Percentiles rank a stretch among this genome's conserved stretches.
Evolutionary conservation across 2,329 filamentous ascomycete genomes (phyloP).

Genomic region (Aureobasidium melanogenum): DNA sequence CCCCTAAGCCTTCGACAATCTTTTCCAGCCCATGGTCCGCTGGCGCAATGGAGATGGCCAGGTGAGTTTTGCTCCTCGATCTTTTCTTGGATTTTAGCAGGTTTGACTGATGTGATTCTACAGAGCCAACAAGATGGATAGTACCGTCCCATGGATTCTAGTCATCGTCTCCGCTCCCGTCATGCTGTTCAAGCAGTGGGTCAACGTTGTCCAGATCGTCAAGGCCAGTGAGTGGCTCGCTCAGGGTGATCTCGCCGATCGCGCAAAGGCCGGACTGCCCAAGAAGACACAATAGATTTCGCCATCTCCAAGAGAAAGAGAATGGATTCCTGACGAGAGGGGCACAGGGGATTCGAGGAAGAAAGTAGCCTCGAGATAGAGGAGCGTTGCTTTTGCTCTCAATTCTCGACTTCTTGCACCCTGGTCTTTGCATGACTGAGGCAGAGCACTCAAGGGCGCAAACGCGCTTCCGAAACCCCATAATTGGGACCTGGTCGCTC

Average conservation of each 20-base stretch:
- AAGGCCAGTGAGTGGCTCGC: conserved; percentile 89
- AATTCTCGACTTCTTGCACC: not conserved
- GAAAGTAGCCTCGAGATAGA: too few relatives aligned
- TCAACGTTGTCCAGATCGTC: conserved; percentile 89
- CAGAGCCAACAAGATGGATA: conserved; percentile 68
- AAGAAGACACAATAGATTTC: conserved; percentile 12
- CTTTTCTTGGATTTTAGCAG: not conserved
- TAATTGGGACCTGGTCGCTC: too few relatives aligned
- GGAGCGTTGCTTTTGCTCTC: not conserved
- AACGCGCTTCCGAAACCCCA: too few relatives aligned
- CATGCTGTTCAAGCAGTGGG: conserved; percentile 85
- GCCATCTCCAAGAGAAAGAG: not conserved
- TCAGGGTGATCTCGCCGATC: conserved; percentile 70
- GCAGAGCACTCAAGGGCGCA: not conserved
- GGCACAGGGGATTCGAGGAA: not conserved
- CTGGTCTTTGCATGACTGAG: not conserved
- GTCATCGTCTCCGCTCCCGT: conserved; percentile 72
- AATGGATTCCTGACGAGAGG: not conserved
- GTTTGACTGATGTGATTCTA: not conserved
- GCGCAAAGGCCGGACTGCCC: conserved; percentile 34
- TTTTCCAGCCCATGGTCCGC: conserved; percentile 89
- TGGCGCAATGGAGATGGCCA: conserved; percentile 81
- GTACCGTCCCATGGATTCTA: conserved; percentile 64
- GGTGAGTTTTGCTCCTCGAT: conserved; percentile 28
- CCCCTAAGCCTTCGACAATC: conserved; percentile 59